These are phyloP conservation scores for Viola pubescens DNA, from an alignment of 441 rosid species.

Conservation along the genomic window DNA sequence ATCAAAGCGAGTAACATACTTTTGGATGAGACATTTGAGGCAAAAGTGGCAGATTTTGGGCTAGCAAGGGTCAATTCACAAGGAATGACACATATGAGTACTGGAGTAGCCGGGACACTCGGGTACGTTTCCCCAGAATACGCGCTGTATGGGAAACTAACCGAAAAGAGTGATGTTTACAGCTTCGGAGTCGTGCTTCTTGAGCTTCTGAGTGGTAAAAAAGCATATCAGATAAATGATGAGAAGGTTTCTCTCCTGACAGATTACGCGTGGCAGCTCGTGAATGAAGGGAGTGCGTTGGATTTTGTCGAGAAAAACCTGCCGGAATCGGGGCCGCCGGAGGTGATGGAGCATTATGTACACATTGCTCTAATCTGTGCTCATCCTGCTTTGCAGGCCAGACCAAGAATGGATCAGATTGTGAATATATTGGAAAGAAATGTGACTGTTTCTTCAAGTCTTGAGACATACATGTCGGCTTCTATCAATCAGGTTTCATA, in stretches of 20 bases:
- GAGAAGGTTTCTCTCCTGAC: constrained; percentile 33
- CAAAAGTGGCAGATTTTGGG: constrained; percentile 59
- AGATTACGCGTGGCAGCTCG: constrained; percentile 48
- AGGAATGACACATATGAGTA: constrained; percentile 48
- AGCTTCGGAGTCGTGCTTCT: constrained; percentile 53
- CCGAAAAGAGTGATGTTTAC: constrained; percentile 42
- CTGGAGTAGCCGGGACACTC: constrained; percentile 46
- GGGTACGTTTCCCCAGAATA: constrained; percentile 53
- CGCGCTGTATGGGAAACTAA: constrained; percentile 43
- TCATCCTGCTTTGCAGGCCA: constrained; percentile 39
- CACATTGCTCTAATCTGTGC: constrained; percentile 39
- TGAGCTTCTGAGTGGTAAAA: constrained; percentile 50
- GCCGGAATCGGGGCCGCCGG: constrained; percentile 25
- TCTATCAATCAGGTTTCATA: too few relatives aligned
- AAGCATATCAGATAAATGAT: constrained; percentile 30
- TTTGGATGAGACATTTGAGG: constrained; percentile 36
- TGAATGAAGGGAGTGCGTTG: constrained; percentile 34
- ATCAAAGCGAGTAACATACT: constrained; percentile 56
- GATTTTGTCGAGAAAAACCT: constrained; percentile 39
- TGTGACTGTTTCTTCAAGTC: neutral
- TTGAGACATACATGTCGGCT: too few relatives aligned
- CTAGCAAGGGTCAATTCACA: constrained; percentile 47
- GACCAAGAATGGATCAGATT: constrained; percentile 52
- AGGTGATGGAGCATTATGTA: constrained; percentile 41
- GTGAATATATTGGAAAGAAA: constrained; percentile 41